Percentiles rank a stretch among this genome's conserved stretches.
phyloP scores from a whole-genome alignment of 495 filamentous ascomycete genomes.

The Antarctomyces pellizariae region DNA sequence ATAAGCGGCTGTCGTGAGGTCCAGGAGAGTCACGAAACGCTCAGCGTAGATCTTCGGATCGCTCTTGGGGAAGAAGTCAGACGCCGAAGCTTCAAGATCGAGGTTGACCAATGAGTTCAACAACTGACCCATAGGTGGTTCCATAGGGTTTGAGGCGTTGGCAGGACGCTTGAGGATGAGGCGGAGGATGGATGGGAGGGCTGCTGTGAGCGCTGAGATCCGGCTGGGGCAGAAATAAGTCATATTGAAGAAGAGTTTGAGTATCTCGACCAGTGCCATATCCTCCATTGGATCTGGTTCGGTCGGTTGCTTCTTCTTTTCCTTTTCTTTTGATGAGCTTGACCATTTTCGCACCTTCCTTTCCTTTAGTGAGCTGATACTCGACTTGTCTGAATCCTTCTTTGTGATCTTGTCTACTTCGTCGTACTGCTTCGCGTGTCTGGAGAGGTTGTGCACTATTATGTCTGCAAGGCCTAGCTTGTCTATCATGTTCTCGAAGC shows the following conservation, averaged over 20 bases:
- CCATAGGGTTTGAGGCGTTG: constrained; percentile 16
- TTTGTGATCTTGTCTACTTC: constrained; percentile 18
- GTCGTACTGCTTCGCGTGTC: constrained; percentile 41
- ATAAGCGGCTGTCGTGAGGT: constrained; percentile 35
- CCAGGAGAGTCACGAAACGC: constrained; percentile 49
- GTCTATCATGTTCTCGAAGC: constrained; percentile 45
- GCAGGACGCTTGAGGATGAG: constrained; percentile 29
- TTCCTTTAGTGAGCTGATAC: too few relatives aligned
- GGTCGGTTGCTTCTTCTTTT: constrained; percentile 10
- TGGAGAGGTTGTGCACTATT: constrained; percentile 39
- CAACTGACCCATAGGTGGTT: constrained; percentile 27
- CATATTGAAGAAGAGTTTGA: constrained; percentile 81
- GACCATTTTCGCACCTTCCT: constrained; percentile 4
- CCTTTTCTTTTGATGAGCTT: constrained; percentile 3
- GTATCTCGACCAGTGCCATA: constrained; percentile 59
- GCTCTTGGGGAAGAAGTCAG: constrained; percentile 40
- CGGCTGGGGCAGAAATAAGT: constrained; percentile 44
- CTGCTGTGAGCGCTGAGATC: constrained; percentile 31
- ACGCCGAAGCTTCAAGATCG: constrained; percentile 25
- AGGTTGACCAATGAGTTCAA: constrained; percentile 67
- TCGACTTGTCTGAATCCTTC: too few relatives aligned
- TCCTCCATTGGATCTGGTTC: constrained; percentile 39
- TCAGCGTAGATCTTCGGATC: constrained; percentile 37
- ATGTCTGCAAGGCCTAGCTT: constrained; percentile 44
- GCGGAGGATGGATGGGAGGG: constrained; percentile 48